A percentile compares a stretch with the other conserved stretches of the same genome.
Conservation (phyloP, 352 stramenopile species). For the Peronospora belbahrii region DNA sequence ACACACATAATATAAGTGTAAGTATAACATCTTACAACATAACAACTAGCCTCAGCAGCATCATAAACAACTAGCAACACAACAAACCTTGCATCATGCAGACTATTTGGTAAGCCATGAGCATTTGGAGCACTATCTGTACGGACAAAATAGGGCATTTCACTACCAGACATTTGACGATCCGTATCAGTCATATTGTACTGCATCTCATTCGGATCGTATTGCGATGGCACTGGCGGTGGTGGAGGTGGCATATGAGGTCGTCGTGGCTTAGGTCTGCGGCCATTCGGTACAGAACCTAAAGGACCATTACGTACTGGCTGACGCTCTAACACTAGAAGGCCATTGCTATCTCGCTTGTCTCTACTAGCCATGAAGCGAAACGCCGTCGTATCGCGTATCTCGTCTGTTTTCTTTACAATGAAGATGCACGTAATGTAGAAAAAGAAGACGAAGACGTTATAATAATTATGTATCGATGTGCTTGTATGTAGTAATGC, state of each 20-base stretch:
- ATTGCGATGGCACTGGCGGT: slow-evolving; percentile 3
- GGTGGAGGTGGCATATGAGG: slow-evolving; percentile 22
- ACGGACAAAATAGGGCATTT: slow-evolving; percentile 17
- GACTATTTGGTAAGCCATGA: slow-evolving; percentile 16
- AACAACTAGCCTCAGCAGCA: too few species aligned
- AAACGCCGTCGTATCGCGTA: neutral
- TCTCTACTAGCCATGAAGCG: slow-evolving; percentile 17
- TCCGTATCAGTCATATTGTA: slow-evolving; percentile 7
- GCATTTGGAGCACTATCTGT: slow-evolving; percentile 21
- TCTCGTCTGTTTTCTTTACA: too few species aligned
- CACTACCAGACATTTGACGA: slow-evolving; percentile 13
- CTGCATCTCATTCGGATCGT: slow-evolving; percentile 14
- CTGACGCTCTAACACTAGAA: slow-evolving; percentile 26
- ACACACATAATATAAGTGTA: neutral
- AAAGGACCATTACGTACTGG: slow-evolving; percentile 16
- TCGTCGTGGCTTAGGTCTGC: slow-evolving; percentile 8
- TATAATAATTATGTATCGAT: too few species aligned
- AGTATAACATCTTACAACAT: neutral
- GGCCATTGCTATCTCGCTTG: slow-evolving; percentile 11
- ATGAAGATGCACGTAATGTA: too few species aligned
- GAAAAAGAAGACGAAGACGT: too few species aligned
- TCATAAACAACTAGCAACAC: neutral
- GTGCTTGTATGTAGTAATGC: too few species aligned
- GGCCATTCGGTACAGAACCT: slow-evolving; percentile 2
- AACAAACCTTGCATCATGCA: slow-evolving; percentile 29